phyloP scores from a whole-genome alignment of 805 yeast genomes.

The Yarrowia yakushimensis region DNA sequence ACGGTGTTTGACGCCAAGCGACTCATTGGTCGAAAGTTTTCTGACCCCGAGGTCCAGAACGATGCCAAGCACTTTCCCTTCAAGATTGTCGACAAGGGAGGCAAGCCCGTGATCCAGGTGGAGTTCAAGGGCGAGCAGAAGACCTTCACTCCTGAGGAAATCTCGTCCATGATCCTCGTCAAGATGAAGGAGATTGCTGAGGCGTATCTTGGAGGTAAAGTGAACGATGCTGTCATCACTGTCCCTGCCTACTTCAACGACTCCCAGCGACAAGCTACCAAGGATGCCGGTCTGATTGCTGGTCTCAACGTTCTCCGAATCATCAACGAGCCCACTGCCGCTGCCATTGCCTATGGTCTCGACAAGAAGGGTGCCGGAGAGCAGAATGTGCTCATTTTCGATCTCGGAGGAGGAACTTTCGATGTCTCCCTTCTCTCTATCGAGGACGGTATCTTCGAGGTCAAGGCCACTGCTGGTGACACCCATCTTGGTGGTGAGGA shows the following conservation, averaged over 20 bases:
- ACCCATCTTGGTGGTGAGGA: constrained; percentile 47
- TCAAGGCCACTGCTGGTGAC: constrained; percentile 90
- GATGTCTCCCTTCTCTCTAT: constrained; percentile 91
- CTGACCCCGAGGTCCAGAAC: constrained; percentile 47
- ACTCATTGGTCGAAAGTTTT: constrained; percentile 78
- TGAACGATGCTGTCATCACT: constrained; percentile 89
- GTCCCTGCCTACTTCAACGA: constrained; percentile 82
- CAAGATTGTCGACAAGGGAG: constrained; percentile 18
- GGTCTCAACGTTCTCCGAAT: constrained; percentile 59
- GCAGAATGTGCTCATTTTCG: constrained; percentile 80
- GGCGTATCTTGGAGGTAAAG: constrained; percentile 77
- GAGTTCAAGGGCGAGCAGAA: constrained; percentile 16
- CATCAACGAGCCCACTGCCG: constrained; percentile 97
- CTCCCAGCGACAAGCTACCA: constrained; percentile 10
- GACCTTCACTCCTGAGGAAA: constrained; percentile 65
- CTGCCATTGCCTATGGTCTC: constrained; percentile 98
- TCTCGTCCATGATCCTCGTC: constrained; percentile 83
- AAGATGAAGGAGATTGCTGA: constrained; percentile 96
- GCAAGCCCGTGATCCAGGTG: constrained; percentile 10
- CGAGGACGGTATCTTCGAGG: constrained; percentile 95
- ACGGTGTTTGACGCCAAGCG: constrained; percentile 95
- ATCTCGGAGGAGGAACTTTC: constrained; percentile 50
- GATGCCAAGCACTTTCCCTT: constrained; percentile 16
- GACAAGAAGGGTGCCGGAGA: constrained; percentile 62
- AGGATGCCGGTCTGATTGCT: constrained; percentile 15